phyloP scores from a whole-genome alignment of 202 grass and related monocot genomes.

The Cymbopogon flexuosus region DNA sequence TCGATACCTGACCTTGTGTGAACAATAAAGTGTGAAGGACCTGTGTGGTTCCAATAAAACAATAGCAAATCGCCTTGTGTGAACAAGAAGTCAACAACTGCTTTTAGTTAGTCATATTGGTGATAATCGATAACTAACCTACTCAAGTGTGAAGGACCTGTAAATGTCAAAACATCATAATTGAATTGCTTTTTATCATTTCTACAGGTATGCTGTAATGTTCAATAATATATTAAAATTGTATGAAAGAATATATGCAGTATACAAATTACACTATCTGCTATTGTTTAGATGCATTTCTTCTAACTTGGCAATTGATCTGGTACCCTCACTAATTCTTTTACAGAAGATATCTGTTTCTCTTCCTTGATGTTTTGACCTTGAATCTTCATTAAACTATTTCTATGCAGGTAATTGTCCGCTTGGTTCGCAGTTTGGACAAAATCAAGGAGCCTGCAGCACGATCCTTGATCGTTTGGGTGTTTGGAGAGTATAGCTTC shows the following conservation, averaged over 20 bases:
- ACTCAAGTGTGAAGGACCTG: conserved; percentile 21
- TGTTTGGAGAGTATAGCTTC: conserved; percentile 73
- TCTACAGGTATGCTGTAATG: background rate
- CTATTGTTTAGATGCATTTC: conserved; percentile 10
- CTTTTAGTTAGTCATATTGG: background rate
- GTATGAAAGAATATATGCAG: background rate
- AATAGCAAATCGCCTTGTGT: background rate
- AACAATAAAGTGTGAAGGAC: too few species aligned
- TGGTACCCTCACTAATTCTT: background rate
- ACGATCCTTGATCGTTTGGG: conserved; percentile 86
- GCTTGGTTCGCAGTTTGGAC: conserved; percentile 62
- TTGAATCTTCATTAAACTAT: background rate
- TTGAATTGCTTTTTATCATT: background rate
- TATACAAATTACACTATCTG: background rate
- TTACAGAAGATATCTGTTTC: background rate
- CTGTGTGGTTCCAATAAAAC: too few species aligned
- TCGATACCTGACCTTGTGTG: background rate
- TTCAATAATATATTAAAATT: background rate
- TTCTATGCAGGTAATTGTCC: conserved; percentile 61
- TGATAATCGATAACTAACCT: background rate
- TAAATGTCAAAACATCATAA: background rate
- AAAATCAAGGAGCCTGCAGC: conserved; percentile 70
- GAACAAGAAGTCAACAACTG: background rate
- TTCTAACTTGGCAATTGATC: conserved; percentile 5
- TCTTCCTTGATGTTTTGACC: background rate